Conservation (phyloP, 2,329 filamentous ascomycete species). For the Penicillium sp. region DNA sequence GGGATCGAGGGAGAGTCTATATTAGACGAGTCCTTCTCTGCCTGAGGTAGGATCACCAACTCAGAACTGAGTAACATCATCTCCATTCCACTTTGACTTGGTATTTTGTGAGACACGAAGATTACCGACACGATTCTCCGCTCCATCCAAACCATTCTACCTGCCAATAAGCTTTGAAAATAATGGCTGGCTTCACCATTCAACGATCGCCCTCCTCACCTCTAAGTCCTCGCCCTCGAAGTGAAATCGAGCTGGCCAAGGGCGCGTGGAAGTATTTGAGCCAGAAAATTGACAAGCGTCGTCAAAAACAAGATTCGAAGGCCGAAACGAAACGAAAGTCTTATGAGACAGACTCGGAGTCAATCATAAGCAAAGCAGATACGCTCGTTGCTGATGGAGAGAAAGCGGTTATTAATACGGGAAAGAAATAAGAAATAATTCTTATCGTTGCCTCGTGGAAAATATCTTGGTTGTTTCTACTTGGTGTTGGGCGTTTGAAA, state of each 20-base stretch:
- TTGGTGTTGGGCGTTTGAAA: not conserved
- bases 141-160: not conserved
- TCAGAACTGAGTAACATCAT: not conserved
- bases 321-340: not conserved
- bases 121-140: not conserved
- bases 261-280: not conserved
- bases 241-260: not conserved
- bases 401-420: not conserved
- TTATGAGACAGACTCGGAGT: not conserved
- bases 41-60: not conserved
- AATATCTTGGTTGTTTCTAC: not conserved
- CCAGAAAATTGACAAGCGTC: not conserved
- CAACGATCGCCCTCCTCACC: not conserved
- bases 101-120: not conserved
- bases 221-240: not conserved
- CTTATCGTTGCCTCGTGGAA: not conserved
- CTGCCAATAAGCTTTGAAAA: not conserved
- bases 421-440: not conserved
- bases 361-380: not conserved
- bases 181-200: not conserved
- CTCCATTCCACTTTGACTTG: not conserved
- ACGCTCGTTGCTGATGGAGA: not conserved
- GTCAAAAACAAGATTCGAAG: not conserved
- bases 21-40: not conserved
- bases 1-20: not conserved